A percentile compares a stretch with the other conserved stretches of the same genome.
These are phyloP conservation scores for Wickerhamiella sergipiensis DNA, from an alignment of 805 yeast genomes.

Conservation along the genomic window DNA sequence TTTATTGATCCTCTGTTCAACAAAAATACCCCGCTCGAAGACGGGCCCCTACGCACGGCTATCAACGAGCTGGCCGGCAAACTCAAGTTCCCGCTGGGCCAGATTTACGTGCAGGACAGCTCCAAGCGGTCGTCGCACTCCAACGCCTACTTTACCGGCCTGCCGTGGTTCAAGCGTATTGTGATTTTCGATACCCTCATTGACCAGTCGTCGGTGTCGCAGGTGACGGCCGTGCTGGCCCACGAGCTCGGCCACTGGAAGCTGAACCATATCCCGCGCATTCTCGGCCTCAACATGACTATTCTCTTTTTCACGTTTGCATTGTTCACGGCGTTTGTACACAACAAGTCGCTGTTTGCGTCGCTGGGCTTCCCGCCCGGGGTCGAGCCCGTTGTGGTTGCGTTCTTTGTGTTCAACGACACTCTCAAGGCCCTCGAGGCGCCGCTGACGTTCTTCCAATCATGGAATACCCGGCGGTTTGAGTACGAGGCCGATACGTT, in stretches of 20 bases:
- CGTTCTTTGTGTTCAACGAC: conserved; percentile 68
- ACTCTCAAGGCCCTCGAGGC: conserved; percentile 67
- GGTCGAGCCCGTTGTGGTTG: conserved; percentile 60
- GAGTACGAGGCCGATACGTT: conserved; percentile 90
- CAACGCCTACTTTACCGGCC: conserved; percentile 89
- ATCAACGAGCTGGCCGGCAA: conserved; percentile 67
- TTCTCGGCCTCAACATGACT: conserved; percentile 49
- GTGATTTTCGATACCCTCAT: conserved; percentile 87
- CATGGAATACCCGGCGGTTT: conserved; percentile 64
- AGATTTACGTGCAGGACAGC: conserved; percentile 87
- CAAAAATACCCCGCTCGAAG: conserved; percentile 77
- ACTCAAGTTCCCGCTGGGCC: conserved; percentile 74
- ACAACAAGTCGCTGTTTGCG: conserved; percentile 61
- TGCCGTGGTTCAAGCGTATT: conserved; percentile 95
- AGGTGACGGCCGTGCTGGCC: conserved; percentile 90
- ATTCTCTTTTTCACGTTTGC: conserved; percentile 55
- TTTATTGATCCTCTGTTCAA: conserved; percentile 88
- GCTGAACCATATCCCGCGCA: conserved; percentile 70
- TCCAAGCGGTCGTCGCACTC: conserved; percentile 93
- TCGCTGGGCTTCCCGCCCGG: conserved; percentile 57
- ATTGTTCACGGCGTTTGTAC: conserved; percentile 65
- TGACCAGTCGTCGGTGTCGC: conserved; percentile 57
- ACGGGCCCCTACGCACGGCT: conserved; percentile 71
- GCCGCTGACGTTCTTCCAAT: conserved; percentile 48
- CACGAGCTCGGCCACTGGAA: conserved; percentile 99